phyloP scores from a whole-genome alignment of 2,329 filamentous ascomycete species.

The Lanzia echinophila region DNA sequence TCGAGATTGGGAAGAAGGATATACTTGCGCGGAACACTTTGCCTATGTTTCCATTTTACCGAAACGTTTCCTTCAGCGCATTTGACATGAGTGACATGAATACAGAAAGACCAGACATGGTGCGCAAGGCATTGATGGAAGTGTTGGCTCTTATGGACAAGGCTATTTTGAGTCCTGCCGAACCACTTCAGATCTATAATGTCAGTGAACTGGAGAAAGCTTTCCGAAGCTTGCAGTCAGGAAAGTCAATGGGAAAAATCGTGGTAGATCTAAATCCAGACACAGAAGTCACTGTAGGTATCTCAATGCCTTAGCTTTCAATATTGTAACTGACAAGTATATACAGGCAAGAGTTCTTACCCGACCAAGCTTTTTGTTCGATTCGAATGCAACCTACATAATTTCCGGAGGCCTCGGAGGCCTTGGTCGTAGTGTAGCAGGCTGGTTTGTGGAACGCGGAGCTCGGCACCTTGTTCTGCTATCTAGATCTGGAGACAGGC shows the following conservation, averaged over 20 bases:
- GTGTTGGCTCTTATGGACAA: neutral
- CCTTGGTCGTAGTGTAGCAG: constrained; percentile 20
- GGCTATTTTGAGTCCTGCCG: neutral
- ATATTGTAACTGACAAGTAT: neutral
- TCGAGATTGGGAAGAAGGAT: constrained; percentile 32
- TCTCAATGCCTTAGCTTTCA: too few species aligned
- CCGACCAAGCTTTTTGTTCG: constrained; percentile 9
- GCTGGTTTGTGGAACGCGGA: constrained; percentile 19
- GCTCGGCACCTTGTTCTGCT: constrained; percentile 25
- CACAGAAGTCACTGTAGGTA: constrained; percentile 19
- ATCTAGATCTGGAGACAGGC: constrained; percentile 20
- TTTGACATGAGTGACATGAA: neutral
- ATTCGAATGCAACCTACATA: constrained; percentile 21
- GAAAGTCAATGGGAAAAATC: constrained; percentile 15
- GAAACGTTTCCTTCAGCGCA: neutral
- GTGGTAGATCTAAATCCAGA: constrained; percentile 2
- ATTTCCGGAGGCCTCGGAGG: constrained; percentile 28
- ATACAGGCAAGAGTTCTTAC: neutral
- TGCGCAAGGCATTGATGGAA: neutral
- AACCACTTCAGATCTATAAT: constrained; percentile 4
- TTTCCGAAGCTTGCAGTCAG: constrained; percentile 15
- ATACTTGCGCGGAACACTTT: constrained; percentile 1
- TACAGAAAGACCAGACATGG: neutral
- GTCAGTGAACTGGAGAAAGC: constrained; percentile 13
- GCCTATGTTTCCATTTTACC: neutral